phyloP scores from a whole-genome alignment of 768 basidiomycete genomes.

The Suillus cothurnatus region DNA sequence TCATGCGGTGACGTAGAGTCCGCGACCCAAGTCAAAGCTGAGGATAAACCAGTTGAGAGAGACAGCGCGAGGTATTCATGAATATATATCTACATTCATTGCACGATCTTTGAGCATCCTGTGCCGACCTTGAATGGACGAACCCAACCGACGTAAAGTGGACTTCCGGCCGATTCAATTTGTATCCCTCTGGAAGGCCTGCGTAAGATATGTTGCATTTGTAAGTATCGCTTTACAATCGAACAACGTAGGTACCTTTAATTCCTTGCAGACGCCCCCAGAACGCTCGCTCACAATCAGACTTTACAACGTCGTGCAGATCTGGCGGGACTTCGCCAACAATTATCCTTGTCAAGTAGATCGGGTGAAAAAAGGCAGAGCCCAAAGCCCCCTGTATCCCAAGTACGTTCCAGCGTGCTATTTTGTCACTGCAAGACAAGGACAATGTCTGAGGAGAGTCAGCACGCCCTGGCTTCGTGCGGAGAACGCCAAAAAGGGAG shows the following conservation, averaged over 20 bases:
- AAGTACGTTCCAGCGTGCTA: constrained; percentile 81
- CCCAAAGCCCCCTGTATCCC: constrained; percentile 87
- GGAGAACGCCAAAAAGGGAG: constrained; percentile 68
- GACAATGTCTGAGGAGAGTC: constrained; percentile 82
- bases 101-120: constrained; percentile 46
- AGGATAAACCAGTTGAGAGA: constrained; percentile 7
- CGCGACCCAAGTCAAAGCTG: constrained; percentile 74
- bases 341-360: constrained; percentile 68
- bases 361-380: constrained; percentile 51
- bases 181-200: constrained; percentile 54
- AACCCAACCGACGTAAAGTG: constrained; percentile 64
- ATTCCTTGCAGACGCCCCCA: constrained; percentile 52
- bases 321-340: constrained; percentile 67
- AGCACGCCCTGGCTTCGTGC: constrained; percentile 93
- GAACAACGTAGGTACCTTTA: constrained; percentile 35
- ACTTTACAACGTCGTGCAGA: constrained; percentile 42
- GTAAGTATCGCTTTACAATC: background rate
- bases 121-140: constrained; percentile 49
- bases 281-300: constrained; percentile 73
- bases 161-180: constrained; percentile 51
- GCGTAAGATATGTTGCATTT: background rate
- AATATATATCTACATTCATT: constrained; percentile 61
- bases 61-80: background rate
- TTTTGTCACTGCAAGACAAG: constrained; percentile 96
- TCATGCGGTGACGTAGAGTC: constrained; percentile 51